Percentiles rank a stretch among this genome's conserved stretches.
Evolutionary conservation across 192 early-diverging fungal genomes (phyloP).

Genomic region (Podila minutissima): DNA sequence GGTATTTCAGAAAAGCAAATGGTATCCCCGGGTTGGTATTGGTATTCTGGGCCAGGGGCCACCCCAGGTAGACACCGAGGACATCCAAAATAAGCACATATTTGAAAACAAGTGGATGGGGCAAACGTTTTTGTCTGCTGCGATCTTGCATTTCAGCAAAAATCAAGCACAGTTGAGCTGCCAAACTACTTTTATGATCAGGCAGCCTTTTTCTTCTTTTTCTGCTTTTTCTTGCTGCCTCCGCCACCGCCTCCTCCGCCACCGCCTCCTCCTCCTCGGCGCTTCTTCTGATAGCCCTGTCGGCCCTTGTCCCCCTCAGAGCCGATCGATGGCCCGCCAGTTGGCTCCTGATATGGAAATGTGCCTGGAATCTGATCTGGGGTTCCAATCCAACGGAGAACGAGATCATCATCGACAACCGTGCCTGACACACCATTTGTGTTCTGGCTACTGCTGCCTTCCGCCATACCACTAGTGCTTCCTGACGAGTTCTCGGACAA

Average conservation of each 20-base stretch:
- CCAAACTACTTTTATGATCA: not conserved
- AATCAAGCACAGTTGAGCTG: too few relatives aligned
- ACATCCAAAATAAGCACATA: too few relatives aligned
- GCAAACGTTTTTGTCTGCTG: too few relatives aligned
- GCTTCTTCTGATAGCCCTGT: constrained; percentile 1
- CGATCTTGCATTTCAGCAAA: too few relatives aligned
- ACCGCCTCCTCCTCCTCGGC: not conserved
- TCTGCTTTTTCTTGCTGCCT: not conserved
- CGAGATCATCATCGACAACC: constrained; percentile 21
- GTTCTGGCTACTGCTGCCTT: not conserved
- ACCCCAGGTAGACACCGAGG: too few relatives aligned
- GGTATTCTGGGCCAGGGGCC: too few relatives aligned
- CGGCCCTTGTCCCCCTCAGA: not conserved
- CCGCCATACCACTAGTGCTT: not conserved
- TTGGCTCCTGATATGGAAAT: constrained; percentile 23
- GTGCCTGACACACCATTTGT: not conserved
- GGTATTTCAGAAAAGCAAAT: too few relatives aligned
- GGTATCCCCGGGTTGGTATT: too few relatives aligned
- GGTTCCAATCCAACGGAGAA: constrained; percentile 37
- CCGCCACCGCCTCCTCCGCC: not conserved
- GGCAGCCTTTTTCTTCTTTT: not conserved
- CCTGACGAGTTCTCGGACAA: constrained; percentile 3
- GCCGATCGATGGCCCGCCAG: too few relatives aligned
- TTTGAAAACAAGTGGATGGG: too few relatives aligned
- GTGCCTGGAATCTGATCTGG: constrained; percentile 44